Evolutionary conservation across 768 basidiomycete species (phyloP).

Genomic region (Pleurotus tuber-regium): DNA sequence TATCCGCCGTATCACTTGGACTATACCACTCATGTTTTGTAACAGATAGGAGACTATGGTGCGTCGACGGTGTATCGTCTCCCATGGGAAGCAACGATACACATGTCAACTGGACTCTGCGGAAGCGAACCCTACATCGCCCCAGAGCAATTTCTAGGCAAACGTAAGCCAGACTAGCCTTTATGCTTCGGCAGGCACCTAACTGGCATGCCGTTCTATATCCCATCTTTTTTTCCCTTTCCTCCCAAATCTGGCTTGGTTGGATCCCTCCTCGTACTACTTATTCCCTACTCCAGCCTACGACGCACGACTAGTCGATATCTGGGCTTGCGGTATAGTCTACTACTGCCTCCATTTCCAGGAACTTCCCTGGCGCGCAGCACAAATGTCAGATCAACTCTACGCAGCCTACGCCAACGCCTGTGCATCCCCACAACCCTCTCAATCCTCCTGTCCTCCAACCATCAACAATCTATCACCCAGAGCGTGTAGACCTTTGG

Average conservation of each 20-base stretch:
- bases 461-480: constrained; percentile 91
- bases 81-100: constrained; percentile 96
- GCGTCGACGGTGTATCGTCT: constrained; percentile 98
- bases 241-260: too few species aligned
- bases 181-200: constrained; percentile 34
- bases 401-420: constrained; percentile 75
- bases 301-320: constrained; percentile 94
- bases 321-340: constrained; percentile 96
- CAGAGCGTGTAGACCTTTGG: constrained; percentile 74
- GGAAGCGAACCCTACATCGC: constrained; percentile 99
- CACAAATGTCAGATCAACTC: constrained; percentile 77
- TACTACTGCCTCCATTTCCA: constrained; percentile 99
- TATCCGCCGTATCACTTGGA: constrained; percentile 10
- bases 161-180: constrained; percentile 70
- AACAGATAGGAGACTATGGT: constrained; percentile 95
- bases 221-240: constrained; percentile 3
- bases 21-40: neutral
- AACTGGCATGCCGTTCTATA: constrained; percentile 20
- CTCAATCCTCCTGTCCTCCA: constrained; percentile 45
- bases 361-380: constrained; percentile 96
- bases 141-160: constrained; percentile 93
- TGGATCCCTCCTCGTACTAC: neutral
- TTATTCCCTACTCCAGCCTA: constrained; percentile 51
- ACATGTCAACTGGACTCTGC: constrained; percentile 95
- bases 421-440: constrained; percentile 43